Evolutionary conservation across 1,139 yeast species (phyloP).

Genomic region (Geotrichum restrictum): DNA sequence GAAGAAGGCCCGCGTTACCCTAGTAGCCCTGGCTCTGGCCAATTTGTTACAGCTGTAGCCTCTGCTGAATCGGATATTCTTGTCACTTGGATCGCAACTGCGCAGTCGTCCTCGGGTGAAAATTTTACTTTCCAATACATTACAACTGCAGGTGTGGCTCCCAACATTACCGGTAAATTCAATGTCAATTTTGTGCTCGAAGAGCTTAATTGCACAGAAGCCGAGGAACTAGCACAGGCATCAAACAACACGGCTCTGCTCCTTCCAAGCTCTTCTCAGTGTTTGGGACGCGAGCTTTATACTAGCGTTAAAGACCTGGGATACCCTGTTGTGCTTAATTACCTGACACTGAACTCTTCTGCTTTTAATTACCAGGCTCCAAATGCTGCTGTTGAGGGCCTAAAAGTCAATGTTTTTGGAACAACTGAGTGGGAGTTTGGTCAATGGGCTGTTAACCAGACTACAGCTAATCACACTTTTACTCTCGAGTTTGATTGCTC

Average conservation of each 20-base stretch:
- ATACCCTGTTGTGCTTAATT: slow-evolving; percentile 18
- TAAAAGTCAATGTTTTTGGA: slow-evolving; percentile 10
- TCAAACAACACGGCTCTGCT: slow-evolving; percentile 8
- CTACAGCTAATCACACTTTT: slow-evolving; percentile 1
- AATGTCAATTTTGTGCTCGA: not conserved
- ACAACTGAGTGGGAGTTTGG: slow-evolving; percentile 5
- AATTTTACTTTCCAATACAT: slow-evolving; percentile 10
- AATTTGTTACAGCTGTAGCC: slow-evolving; percentile 11
- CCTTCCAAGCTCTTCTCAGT: slow-evolving; percentile 14
- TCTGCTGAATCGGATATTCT: slow-evolving; percentile 9
- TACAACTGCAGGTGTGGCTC: slow-evolving; percentile 14
- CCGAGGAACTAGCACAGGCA: slow-evolving; percentile 1
- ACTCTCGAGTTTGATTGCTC: slow-evolving; percentile 8
- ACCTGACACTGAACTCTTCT: slow-evolving; percentile 1
- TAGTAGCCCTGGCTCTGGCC: slow-evolving; percentile 17
- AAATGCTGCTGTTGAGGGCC: slow-evolving; percentile 9
- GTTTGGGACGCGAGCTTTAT: slow-evolving; percentile 10
- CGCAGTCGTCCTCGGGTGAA: not conserved
- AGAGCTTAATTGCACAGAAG: slow-evolving; percentile 2
- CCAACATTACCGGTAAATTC: slow-evolving; percentile 14
- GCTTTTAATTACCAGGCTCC: slow-evolving; percentile 10
- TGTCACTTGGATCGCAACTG: slow-evolving; percentile 12
- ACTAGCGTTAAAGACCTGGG: slow-evolving; percentile 15
- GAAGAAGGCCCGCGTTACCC: slow-evolving; percentile 19
- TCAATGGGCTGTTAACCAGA: slow-evolving; percentile 15